Percentiles rank a stretch among this genome's conserved stretches.
These are phyloP conservation scores for Pseudonitzschia multistriata DNA, from an alignment of 108 stramenopile species.

Conservation along the genomic window DNA sequence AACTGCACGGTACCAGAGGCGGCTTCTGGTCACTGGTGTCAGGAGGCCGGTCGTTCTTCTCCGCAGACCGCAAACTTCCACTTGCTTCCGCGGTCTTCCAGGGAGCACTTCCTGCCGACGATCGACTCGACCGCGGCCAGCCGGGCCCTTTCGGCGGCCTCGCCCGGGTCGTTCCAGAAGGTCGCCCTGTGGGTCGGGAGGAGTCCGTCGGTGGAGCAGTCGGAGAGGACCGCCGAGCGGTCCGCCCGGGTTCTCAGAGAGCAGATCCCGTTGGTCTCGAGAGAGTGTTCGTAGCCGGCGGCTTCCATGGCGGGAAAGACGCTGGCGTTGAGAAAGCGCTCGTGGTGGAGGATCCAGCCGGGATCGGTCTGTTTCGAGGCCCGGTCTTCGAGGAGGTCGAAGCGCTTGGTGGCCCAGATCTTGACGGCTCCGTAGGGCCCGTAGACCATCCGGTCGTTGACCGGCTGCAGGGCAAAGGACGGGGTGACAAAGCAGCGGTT, in stretches of 20 bases:
- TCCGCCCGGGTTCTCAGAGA: constrained; percentile 46
- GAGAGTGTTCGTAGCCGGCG: constrained; percentile 8
- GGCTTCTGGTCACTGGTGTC: too few species aligned
- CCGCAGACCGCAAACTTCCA: constrained; percentile 27
- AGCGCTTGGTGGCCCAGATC: constrained; percentile 60
- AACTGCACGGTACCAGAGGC: too few species aligned
- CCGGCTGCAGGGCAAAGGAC: constrained; percentile 28
- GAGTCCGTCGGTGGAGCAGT: constrained; percentile 25
- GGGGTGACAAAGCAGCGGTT: constrained; percentile 31
- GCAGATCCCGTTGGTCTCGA: constrained; percentile 40
- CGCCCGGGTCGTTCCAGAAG: constrained; percentile 4
- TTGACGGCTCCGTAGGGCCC: constrained; percentile 51
- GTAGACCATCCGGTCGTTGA: constrained; percentile 57
- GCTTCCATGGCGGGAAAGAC: constrained; percentile 38
- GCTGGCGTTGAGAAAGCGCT: constrained; percentile 41
- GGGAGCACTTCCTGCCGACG: constrained; percentile 23
- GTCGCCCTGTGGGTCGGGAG: not conserved
- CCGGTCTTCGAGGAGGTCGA: constrained; percentile 37
- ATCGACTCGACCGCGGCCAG: constrained; percentile 20
- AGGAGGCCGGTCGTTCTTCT: constrained; percentile 17
- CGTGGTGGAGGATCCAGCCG: constrained; percentile 41
- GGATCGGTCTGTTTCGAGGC: constrained; percentile 17
- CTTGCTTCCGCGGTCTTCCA: constrained; percentile 3
- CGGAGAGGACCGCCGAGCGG: constrained; percentile 33
- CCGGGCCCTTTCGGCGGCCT: constrained; percentile 10